Evolutionary conservation across 2,329 filamentous ascomycete genomes (phyloP), one percentile per base, ranked within the genome.

Genomic region (Lachnellula arida): DNA sequence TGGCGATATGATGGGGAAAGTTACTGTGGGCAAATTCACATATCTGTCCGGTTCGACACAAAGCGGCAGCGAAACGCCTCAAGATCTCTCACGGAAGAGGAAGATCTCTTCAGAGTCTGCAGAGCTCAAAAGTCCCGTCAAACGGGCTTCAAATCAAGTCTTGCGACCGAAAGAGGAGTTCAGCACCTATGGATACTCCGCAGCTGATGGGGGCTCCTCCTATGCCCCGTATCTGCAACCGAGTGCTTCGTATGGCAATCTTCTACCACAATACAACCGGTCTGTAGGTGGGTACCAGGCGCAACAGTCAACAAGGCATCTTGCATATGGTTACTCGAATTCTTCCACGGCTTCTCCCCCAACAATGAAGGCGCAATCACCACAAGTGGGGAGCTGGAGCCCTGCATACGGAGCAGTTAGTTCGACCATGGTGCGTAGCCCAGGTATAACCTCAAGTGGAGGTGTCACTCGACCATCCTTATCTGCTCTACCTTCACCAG

Each of bases 1-100:
- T 54, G 81, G 77, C 9, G 75, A 77, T 62, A 73, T 75, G 32
- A 70, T 79, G 28, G 74, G 74, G 12, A 74, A 78, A 47, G 71
- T 80, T 23, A 76, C 84, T 57, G 78, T 87, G 44, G 85, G 85
- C 49, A 74, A 75, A 14, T 88, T 86, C 66, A 82, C 78, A 11
- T 88, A 86, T 62, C 76, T 79, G 53, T 79, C 81, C 58, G 60
- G 61, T 57, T 68, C 67, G 25, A 60, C 70, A 44, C 73, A 73
- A 35, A 67, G 70, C 35, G 60, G 65, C 35, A 66, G 60, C 54
- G 64, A 65, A 43, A 71, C 74, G 6, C 69, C 74, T 5, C 67
- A 72, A 12, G 70, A 75, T 7, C 58, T 61, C n/a, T 72, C 74
- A 6, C 75, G 76, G 53, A 86, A 86, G 71, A 75, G 82, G 57